Evolutionary conservation across 768 basidiomycete species (phyloP), one percentile per base, ranked within the genome.

Genomic region (Rhodotorula taiwanensis): DNA sequence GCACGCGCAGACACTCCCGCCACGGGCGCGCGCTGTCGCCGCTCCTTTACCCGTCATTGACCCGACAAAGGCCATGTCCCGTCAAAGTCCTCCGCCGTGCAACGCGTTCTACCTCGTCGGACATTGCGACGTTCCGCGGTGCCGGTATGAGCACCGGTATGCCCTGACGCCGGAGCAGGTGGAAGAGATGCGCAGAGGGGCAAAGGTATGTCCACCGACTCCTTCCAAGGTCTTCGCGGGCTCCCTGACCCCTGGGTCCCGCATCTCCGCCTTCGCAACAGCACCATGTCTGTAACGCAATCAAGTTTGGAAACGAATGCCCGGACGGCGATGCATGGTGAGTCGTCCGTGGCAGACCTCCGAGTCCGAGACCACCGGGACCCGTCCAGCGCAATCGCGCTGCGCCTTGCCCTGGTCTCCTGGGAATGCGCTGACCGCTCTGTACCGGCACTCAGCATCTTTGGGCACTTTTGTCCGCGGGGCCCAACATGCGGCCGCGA

Each of bases 261-360:
- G 36, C 9, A 39, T 16, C 36, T 28, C 34, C 10, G 10, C n/a
- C n/a, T n/a, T 9, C 21, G 33, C 34, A 4, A 20, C 43, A 58
- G 64, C 58, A 60, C 41, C 68, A 60, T 28, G 33, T 66, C 34
- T 69, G 68, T 47, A 69, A 69, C 60, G 57, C 68, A 0, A 57
- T 69, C 48, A 55, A 58, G 43, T 54, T 61, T 36, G 67, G 67
- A 4, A 42, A 61, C n/a, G 34, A 31, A 0, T 69, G 67, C 48
- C 52, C 55, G 0, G 67, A 69, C 36, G 64, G 58, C 14, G 33
- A 55, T 2, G 54, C 55, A 20, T 65, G 64, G 58, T 64, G 27
- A 42, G 62, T 55, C 21, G n/a, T n/a, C n/a, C n/a, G n/a, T n/a
- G n/a, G n/a, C n/a, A n/a, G n/a, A n/a, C n/a, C n/a, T n/a, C n/a